Conservation (phyloP, 2,329 filamentous ascomycete species). For the Clonostachys solani region DNA sequence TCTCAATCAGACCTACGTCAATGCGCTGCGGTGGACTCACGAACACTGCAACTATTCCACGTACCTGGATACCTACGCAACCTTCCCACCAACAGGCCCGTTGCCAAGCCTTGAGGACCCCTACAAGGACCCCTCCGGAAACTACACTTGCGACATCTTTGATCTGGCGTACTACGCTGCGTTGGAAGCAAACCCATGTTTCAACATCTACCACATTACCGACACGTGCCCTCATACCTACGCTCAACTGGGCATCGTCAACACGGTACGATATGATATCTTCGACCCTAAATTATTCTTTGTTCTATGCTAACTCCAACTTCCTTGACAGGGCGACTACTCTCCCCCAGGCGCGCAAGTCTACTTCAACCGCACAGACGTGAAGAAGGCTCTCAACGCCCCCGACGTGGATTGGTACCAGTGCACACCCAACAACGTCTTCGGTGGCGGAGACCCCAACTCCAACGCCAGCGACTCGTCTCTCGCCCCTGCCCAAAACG, state of each 20-base stretch:
- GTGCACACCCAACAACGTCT: constrained; percentile 40
- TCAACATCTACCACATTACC: constrained; percentile 70
- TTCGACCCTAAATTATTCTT: constrained; percentile 34
- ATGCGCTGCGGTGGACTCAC: constrained; percentile 44
- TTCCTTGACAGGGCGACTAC: constrained; percentile 12
- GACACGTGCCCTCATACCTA: constrained; percentile 69
- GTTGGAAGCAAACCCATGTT: constrained; percentile 67
- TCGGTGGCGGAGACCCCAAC: neutral
- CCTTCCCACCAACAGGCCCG: constrained; percentile 61
- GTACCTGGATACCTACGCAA: constrained; percentile 56
- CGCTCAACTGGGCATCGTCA: constrained; percentile 69
- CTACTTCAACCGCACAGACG: constrained; percentile 67
- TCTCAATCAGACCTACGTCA: constrained; percentile 56
- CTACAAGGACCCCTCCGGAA: constrained; percentile 23
- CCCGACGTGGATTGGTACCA: constrained; percentile 47
- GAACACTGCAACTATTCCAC: constrained; percentile 58
- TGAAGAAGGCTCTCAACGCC: constrained; percentile 65
- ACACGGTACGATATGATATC: constrained; percentile 21
- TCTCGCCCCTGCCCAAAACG: constrained; percentile 27
- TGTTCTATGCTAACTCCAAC: too few relatives aligned
- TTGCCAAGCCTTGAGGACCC: constrained; percentile 48
- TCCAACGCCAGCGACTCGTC: constrained; percentile 36
- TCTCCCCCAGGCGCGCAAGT: constrained; percentile 51
- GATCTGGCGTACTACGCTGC: constrained; percentile 50
- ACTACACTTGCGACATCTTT: constrained; percentile 53